Evolutionary conservation across 2,329 filamentous ascomycete species (phyloP), one percentile per base, ranked within the genome.

Genomic region (Whalleya microplaca): DNA sequence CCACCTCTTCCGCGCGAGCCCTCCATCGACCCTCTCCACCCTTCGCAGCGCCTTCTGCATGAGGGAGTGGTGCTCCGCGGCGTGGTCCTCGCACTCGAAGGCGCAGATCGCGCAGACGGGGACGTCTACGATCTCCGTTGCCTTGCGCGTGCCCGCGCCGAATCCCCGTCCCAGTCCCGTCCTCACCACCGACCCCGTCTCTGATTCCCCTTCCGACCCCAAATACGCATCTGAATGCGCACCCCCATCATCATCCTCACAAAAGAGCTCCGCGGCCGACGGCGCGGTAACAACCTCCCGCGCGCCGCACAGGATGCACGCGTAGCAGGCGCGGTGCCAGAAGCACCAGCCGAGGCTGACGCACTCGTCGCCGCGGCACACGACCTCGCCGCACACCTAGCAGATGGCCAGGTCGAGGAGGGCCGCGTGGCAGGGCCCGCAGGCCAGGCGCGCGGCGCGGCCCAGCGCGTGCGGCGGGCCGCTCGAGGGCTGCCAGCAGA

Each of bases 311-410:
- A 84, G 69, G 58, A 85, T 65, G 65, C 82, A 85, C 16, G 82
- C 81, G 67, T 83, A 85, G 66, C 81, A 85, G 0, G 69, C 73
- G 41, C 75, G 73, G 64, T 85, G 83, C 83, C 82, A 85, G 65
- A 85, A 85, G 64, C 81, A 84, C 82, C 79, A 85, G 0, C 82
- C 82, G n/a, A 85, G 73, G 61, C 81, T 84, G 41, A 85, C 79
- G 59, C 80, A 81, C 55, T 84, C 82, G 21, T 82, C 78, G 0
- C 75, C 80, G 21, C 82, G 78, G 37, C 77, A 76, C 12, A 85
- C 76, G 43, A 82, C 69, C 67, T 84, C 81, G 19, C 82, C 81
- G 60, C 83, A 85, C 21, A 80, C 81, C 83, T 73, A 85, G 68
- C 79, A 85, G 49, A 85, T 79, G 57, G 81, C 80, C 46, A 85